Evolutionary conservation across 2,329 filamentous ascomycete genomes (phyloP).

Genomic region (Cladophialophora yegresii): DNA sequence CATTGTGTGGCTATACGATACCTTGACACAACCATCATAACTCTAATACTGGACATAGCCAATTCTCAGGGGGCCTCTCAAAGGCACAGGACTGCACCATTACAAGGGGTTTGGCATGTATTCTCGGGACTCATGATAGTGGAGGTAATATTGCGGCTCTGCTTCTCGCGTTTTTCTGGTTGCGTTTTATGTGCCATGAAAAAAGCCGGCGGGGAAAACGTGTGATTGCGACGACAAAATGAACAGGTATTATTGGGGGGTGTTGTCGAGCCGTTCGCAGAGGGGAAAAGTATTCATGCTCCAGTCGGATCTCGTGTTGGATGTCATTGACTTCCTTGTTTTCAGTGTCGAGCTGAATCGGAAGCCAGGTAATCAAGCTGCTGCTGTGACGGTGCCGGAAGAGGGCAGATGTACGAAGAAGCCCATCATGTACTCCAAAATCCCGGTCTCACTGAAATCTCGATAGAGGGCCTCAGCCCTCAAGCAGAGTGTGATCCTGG

Average conservation of each 20-base stretch:
- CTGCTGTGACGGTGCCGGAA: not conserved
- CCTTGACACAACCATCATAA: slow-evolving; percentile 5
- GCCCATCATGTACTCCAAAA: not conserved
- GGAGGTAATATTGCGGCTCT: not conserved
- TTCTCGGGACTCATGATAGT: slow-evolving; percentile 9
- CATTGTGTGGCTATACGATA: not conserved
- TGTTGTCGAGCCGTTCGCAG: not conserved
- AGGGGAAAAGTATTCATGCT: not conserved
- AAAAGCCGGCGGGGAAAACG: not conserved
- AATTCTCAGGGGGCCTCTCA: not conserved
- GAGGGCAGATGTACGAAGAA: not conserved
- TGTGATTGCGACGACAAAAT: not conserved
- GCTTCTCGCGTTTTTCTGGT: not conserved
- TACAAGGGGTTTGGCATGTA: not conserved
- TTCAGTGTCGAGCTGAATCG: not conserved
- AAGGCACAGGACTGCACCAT: slow-evolving; percentile 5
- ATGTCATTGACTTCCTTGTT: not conserved
- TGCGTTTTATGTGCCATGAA: not conserved
- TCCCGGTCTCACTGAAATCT: not conserved
- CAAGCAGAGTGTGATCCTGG: not conserved
- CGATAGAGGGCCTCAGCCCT: not conserved
- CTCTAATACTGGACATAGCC: slow-evolving; percentile 5
- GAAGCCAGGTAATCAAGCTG: not conserved
- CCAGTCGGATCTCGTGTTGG: not conserved
- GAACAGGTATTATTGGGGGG: not conserved